Conservation (phyloP, 2,329 filamentous ascomycete species). For the Beauveria varroae region DNA sequence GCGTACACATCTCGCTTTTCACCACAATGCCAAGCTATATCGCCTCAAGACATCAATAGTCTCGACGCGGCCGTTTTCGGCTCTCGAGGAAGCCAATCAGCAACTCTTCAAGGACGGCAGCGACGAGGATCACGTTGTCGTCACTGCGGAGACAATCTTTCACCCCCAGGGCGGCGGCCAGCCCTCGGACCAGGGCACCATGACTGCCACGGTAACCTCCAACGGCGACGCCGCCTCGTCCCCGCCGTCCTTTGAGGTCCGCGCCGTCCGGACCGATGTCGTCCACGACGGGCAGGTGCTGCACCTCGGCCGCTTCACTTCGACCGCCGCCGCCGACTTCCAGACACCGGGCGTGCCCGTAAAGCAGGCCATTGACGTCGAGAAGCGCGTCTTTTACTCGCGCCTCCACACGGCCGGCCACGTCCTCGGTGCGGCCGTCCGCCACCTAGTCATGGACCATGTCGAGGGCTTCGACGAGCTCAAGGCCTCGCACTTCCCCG, state of each 20-base stretch:
- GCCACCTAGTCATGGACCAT: conserved; percentile 44
- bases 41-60: conserved; percentile 36
- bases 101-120: conserved; percentile 50
- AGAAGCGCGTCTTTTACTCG: conserved; percentile 56
- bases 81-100: conserved; percentile 43
- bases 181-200: conserved; percentile 58
- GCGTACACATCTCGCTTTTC: conserved; percentile 37
- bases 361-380: conserved; percentile 50
- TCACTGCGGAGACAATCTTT: conserved; percentile 62
- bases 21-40: conserved; percentile 35
- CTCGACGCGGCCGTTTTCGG: conserved; percentile 39
- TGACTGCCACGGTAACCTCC: conserved; percentile 26
- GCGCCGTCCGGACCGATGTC: conserved; percentile 48
- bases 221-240: conserved; percentile 11
- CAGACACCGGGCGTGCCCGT: conserved; percentile 32
- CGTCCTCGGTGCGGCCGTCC: conserved; percentile 61
- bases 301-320: conserved; percentile 55
- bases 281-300: conserved; percentile 48
- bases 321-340: conserved; percentile 24
- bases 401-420: conserved; percentile 69
- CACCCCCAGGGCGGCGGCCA: conserved; percentile 70
- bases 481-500: conserved; percentile 67
- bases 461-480: conserved; percentile 53
- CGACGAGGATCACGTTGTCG: conserved; percentile 47
- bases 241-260: conserved; percentile 40